Percentiles rank a stretch among this genome's conserved stretches.
These are phyloP conservation scores for Moricandia moricandioides DNA, from an alignment of 345 rosid genomes.

Conservation along the genomic window DNA sequence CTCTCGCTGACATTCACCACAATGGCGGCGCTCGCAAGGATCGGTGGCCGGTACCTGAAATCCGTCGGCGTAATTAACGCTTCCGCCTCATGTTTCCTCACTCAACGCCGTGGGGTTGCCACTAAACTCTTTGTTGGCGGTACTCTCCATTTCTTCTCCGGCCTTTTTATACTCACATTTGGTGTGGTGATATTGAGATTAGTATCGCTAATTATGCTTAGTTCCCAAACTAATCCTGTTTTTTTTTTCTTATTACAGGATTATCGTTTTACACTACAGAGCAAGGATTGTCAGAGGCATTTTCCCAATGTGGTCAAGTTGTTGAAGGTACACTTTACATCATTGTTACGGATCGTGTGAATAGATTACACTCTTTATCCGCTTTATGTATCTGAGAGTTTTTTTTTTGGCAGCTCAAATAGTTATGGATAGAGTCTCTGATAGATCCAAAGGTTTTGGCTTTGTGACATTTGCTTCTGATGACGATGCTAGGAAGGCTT, in stretches of 20 bases:
- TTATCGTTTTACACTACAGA: constrained; percentile 68
- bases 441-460: constrained; percentile 78
- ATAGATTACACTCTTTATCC: background rate
- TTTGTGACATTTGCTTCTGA: constrained; percentile 81
- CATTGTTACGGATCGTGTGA: too few relatives aligned
- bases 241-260: constrained; percentile 42
- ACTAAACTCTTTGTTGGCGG: constrained; percentile 84
- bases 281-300: constrained; percentile 62
- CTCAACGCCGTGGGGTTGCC: constrained; percentile 55
- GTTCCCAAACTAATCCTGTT: background rate
- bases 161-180: background rate
- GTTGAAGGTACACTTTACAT: constrained; percentile 57
- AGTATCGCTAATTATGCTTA: background rate
- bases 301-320: constrained; percentile 82
- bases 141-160: constrained; percentile 16
- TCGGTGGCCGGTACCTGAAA: constrained; percentile 34
- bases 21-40: constrained; percentile 64
- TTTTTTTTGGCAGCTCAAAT: constrained; percentile 50
- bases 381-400: background rate
- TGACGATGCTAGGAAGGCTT: constrained; percentile 68
- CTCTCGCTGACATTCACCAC: constrained; percentile 5
- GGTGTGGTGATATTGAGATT: background rate
- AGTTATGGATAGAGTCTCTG: constrained; percentile 58
- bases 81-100: constrained; percentile 30
- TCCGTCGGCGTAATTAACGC: background rate